Evolutionary conservation across 768 basidiomycete genomes (phyloP), one percentile per base, ranked within the genome.

Genomic region (Russula virescens): DNA sequence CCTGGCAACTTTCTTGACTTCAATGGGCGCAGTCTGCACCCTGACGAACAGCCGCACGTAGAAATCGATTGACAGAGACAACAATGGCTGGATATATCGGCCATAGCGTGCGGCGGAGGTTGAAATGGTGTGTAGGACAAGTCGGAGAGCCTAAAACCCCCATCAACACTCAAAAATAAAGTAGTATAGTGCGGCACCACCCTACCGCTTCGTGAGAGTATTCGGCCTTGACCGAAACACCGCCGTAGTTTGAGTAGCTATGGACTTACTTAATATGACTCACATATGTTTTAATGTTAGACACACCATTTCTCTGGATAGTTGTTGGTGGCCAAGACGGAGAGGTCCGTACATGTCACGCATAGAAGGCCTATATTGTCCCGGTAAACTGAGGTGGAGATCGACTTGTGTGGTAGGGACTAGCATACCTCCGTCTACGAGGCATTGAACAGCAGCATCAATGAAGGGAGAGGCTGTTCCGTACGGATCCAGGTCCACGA

Each of bases 381-480:
- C 35, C 25, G 14, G 16, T 58, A 11, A 23, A 58, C 18, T 4
- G 16, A 26, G 11, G 26, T 1, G n/a, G 1, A 14, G 34, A 56
- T 58, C 21, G 21, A 50, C 55, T 31, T 14, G 18, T 19, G 21
- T 35, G 6, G 19, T 19, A 3, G n/a, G 3, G 2, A 31, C 5
- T 6, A 6, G 56, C 80, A 68, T 63, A 88, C 95, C 96, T 72
- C 91, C 94, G 67, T 95, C 94, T 35, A 84, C 83, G 10, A 97
- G 79, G 61, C 84, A 85, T 69, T 98, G 94, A 18, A 99, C 86
- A 0, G 96, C 94, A 23, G 88, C 88, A 68, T 99, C 97, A 28
- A 99, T 88, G 72, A 99, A 99, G 2, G 96, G 97, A 5, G 94
- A 89, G 0, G 97, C 97, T 10, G 94, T 96, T 0, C 97, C 97